These are phyloP conservation scores for Metrosideros polymorpha DNA, from an alignment of 441 rosid species.

Conservation along the genomic window DNA sequence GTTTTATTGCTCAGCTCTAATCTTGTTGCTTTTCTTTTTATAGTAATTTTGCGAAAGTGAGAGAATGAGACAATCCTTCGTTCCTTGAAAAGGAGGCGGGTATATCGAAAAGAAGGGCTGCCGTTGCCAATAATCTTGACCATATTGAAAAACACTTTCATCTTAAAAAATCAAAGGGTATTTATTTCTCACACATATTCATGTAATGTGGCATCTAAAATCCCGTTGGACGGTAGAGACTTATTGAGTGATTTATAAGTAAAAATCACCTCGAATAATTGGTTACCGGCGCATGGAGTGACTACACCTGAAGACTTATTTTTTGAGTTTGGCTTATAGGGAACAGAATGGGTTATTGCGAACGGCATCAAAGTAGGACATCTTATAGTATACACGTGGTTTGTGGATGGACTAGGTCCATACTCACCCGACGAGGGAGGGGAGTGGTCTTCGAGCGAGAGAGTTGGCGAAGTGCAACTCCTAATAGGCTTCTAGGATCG, in stretches of 20 bases:
- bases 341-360: rapidly evolving
- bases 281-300: rapidly evolving
- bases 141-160: background rate
- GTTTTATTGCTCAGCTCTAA: background rate
- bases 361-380: background rate
- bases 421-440: rapidly evolving
- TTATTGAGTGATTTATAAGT: background rate
- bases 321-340: background rate
- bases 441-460: background rate
- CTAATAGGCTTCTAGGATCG: background rate
- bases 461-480: background rate
- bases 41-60: background rate
- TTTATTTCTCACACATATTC: background rate
- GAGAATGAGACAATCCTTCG: background rate
- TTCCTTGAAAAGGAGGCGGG: background rate
- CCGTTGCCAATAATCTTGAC: background rate
- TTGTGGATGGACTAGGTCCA: background rate
- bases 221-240: background rate
- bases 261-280: background rate
- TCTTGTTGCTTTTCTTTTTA: background rate
- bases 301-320: background rate
- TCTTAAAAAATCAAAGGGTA: background rate
- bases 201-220: background rate
- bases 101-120: background rate
- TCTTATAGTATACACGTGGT: background rate